phyloP scores from a whole-genome alignment of 352 stramenopile genomes.

The Phytopythium montanum region DNA sequence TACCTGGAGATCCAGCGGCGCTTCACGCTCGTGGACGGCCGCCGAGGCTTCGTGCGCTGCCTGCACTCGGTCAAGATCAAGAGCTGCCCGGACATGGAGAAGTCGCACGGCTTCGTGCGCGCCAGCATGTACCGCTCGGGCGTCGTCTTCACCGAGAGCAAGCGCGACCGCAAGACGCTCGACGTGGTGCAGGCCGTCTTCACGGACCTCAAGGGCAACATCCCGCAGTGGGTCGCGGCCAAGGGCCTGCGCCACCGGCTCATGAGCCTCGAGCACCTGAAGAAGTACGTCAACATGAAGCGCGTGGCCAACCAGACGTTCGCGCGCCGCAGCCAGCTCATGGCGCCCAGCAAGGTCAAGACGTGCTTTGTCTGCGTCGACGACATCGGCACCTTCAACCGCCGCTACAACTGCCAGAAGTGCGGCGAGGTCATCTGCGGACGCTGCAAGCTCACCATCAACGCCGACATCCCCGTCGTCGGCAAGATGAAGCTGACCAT shows the following conservation, averaged over 20 bases:
- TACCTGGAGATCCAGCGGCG: conserved; percentile 75
- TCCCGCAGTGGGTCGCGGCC: conserved; percentile 63
- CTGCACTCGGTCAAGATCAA: conserved; percentile 86
- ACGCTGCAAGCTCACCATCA: conserved; percentile 68
- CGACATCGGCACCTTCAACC: conserved; percentile 77
- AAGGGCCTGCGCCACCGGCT: conserved; percentile 55
- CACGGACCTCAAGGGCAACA: conserved; percentile 75
- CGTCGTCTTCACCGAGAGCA: conserved; percentile 74
- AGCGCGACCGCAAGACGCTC: conserved; percentile 64
- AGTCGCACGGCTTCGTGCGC: conserved; percentile 68
- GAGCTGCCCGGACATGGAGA: conserved; percentile 79
- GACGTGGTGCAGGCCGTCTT: conserved; percentile 81
- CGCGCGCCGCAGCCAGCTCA: conserved; percentile 56
- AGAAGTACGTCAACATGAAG: conserved; percentile 83
- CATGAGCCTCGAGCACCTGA: conserved; percentile 74
- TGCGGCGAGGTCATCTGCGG: conserved; percentile 78
- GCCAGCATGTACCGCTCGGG: conserved; percentile 83
- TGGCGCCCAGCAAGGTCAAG: conserved; percentile 64
- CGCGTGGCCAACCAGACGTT: conserved; percentile 73
- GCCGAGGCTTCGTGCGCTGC: conserved; percentile 65
- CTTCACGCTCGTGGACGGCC: conserved; percentile 52
- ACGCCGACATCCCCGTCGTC: conserved; percentile 77
- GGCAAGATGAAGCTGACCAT: conserved; percentile 87
- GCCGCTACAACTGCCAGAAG: conserved; percentile 84
- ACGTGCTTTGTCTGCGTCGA: conserved; percentile 80